Evolutionary conservation across 768 basidiomycete genomes (phyloP), one percentile per base, ranked within the genome.

Genomic region (Pisolithus tinctorius): DNA sequence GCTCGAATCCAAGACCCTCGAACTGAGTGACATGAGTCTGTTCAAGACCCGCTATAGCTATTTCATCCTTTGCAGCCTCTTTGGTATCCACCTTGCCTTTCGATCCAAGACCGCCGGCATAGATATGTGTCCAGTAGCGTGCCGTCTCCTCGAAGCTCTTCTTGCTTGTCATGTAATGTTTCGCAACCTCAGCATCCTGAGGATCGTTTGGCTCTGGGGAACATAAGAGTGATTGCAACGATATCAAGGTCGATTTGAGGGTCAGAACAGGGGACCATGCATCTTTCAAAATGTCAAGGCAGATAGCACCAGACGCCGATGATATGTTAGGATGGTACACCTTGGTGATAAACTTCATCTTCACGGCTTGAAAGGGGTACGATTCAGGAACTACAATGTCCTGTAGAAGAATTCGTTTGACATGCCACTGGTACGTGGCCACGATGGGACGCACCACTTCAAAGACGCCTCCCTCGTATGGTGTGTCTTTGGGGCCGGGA

Each of bases 341-440:
- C 68, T 93, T 93, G 36, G 94, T 98, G 55, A 95, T 83, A 71
- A 98, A 97, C 67, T 93, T 94, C 92, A 97, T 96, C 78, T 97
- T 96, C 49, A 94, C 86, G 0, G 95, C 93, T 64, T 93, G 88
- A 67, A 93, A 91, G 16, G 88, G 90, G 64, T 92, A 92, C 45
- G 89, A 82, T 41, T 93, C 90, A 7, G 93, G 93, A 59, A 97
- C 91, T 17, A 86, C 76, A 58, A 97, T 97, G 63, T 97, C 93
- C 90, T 92, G 60, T 31, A 23, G 26, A 20, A 26, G 31, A 45
- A 20, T 48, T 39, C 47, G 40, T 54, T 40, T 31, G 17, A 38
- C 26, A 48, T 29, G 29, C 48, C 36, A 52, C 23, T 9, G 10
- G 36, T 23, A 30, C n/a, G 27, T 20, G 49, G 52, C 39, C 58